Percentiles rank a stretch among this genome's conserved stretches.
phyloP scores from a whole-genome alignment of 345 rosid species.

The Pistacia atlantica region DNA sequence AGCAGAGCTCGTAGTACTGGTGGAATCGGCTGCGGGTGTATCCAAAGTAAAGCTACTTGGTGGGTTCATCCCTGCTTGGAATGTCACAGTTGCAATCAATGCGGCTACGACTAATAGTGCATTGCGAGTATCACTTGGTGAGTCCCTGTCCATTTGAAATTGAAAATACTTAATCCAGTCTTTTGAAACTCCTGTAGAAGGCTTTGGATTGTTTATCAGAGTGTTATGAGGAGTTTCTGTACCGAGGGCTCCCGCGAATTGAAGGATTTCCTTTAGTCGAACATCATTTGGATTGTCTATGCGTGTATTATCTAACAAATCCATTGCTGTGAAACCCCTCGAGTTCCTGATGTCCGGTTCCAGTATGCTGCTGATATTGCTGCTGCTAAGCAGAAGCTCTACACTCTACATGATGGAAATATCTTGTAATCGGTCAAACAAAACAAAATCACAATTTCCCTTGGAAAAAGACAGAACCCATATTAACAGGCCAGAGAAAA shows the following conservation, averaged over 20 bases:
- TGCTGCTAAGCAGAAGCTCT: not conserved
- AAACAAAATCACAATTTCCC: not conserved
- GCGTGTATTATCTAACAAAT: not conserved
- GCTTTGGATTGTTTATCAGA: not conserved
- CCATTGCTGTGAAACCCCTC: not conserved
- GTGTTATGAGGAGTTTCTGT: not conserved
- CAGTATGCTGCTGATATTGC: not conserved
- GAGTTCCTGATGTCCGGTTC: not conserved
- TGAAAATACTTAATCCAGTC: not conserved
- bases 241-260: not conserved
- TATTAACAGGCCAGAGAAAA: too few species aligned
- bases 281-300: not conserved
- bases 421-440: not conserved
- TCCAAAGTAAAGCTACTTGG: not conserved
- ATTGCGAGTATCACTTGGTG: not conserved
- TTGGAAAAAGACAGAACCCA: too few species aligned
- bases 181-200: too few species aligned
- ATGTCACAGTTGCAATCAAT: conserved; percentile 22
- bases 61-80: conserved; percentile 20
- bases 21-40: not conserved
- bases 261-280: too few species aligned
- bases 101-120: conserved; percentile 21
- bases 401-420: not conserved
- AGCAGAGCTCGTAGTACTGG: not conserved
- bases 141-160: conserved; percentile 8